Evolutionary conservation across 164 flowering plant species (phyloP), one percentile per base, ranked within the genome.

Genomic region (Vitis labrusca): DNA sequence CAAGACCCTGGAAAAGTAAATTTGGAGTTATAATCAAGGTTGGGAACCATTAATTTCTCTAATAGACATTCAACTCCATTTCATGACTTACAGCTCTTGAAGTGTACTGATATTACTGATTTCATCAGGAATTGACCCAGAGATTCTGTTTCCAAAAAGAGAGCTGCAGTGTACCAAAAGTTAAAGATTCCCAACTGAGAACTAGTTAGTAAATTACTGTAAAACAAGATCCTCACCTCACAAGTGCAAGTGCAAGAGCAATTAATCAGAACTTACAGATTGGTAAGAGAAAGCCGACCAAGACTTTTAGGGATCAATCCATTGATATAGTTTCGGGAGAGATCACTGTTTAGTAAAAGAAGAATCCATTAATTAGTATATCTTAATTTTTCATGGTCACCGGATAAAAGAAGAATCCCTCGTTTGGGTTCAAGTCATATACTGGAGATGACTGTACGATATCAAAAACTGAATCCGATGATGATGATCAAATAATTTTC

Each of bases 101-200:
- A 89, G 83, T 16, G 86, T 84, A 16, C 78, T 6, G 63, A 88
- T 84, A 29, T 82, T 73, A 32, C 86, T 89, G 64, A 86, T 68
- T 70, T 81, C 86, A n/a, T 13, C 32, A 5, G 94, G 94, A 76
- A 89, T 86, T 48, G 82, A 12, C 50, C 92, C 98, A 68, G 68
- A 79, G 8, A 91, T 52, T 27, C 87, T 86, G 77, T 94, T 94
- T 58, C 89, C 98, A 63, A 85, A 27, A 54, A 88, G 67, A 8
- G 83, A 64, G 72, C 98, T 94, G 85, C 55, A 69, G 49, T 53
- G 50, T 54, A 67, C 53, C 11, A 61, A 37, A 30, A 29, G 53
- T 53, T 27, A 23, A 6, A 62, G 27, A 16, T 32, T 13, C 27
- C 30, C 19, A 61, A 10, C 30, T 37, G 2, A 5, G 15, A 56